Conservation (phyloP, 2,329 filamentous ascomycete species). For the Colletotrichum sp. region DNA sequence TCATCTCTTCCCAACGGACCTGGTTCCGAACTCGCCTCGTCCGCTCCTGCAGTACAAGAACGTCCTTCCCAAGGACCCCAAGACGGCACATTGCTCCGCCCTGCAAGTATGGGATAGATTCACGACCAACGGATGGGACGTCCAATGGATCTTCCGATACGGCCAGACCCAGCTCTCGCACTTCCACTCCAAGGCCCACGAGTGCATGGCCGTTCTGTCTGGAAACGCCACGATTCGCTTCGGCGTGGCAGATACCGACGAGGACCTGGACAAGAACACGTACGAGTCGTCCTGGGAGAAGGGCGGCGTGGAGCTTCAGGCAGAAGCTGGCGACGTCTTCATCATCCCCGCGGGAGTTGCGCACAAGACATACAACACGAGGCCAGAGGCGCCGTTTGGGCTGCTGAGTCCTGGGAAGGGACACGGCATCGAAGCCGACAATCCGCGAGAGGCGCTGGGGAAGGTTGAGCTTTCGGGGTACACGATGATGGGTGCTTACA, state of each 20-base stretch:
- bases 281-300: conserved; percentile 44
- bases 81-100: conserved; percentile 25
- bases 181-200: conserved; percentile 61
- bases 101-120: conserved; percentile 47
- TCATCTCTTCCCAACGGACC: conserved; percentile 43
- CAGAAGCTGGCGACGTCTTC: conserved; percentile 60
- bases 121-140: conserved; percentile 53
- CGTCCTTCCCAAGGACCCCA: conserved; percentile 32
- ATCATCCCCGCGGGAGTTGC: conserved; percentile 60
- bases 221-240: conserved; percentile 59
- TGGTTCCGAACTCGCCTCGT: conserved; percentile 56
- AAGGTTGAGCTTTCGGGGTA: conserved; percentile 36
- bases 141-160: conserved; percentile 63
- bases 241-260: conserved; percentile 53
- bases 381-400: conserved; percentile 32
- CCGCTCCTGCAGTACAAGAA: conserved; percentile 58
- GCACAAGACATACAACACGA: conserved; percentile 56
- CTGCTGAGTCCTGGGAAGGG: conserved; percentile 49
- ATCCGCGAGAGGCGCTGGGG: conserved; percentile 38
- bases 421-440: conserved; percentile 33
- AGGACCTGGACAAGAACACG: conserved; percentile 42
- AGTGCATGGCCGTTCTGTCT: conserved; percentile 61
- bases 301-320: conserved; percentile 53
- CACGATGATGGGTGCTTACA: conserved; percentile 56
- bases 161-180: conserved; percentile 58